Conservation (phyloP, 1,284 basidiomycete species). For the Moesziomyces aphidis region DNA sequence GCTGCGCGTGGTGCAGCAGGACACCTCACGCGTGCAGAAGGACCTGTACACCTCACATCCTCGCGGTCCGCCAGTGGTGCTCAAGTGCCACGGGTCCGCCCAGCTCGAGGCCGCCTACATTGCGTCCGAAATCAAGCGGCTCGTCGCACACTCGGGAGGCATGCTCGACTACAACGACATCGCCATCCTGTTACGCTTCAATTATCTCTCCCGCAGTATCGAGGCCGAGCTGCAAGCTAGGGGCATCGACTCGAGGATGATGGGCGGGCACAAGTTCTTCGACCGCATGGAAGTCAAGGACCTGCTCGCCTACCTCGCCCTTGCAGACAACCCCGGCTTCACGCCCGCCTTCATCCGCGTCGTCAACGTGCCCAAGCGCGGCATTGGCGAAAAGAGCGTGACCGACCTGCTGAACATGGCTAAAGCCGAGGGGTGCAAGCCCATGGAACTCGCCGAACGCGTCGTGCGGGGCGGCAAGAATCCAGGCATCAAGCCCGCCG, state of each 20-base stretch:
- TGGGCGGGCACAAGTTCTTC: conserved; percentile 88
- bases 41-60: conserved; percentile 81
- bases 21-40: conserved; percentile 79
- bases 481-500: conserved; percentile 76
- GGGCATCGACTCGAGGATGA: conserved; percentile 80
- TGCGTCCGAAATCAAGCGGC: conserved; percentile 81
- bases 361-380: conserved; percentile 80
- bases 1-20: conserved; percentile 83
- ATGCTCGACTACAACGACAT: conserved; percentile 70
- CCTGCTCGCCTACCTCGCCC: conserved; percentile 77
- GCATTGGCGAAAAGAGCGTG: conserved; percentile 85
- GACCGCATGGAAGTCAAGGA: conserved; percentile 83
- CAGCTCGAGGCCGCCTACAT: conserved; percentile 70
- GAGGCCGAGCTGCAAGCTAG: conserved; percentile 83
- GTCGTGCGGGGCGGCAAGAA: conserved; percentile 48
- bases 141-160: conserved; percentile 80
- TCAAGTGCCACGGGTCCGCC: conserved; percentile 37
- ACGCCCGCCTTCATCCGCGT: conserved; percentile 78
- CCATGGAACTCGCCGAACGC: conserved; percentile 72
- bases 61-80: conserved; percentile 71
- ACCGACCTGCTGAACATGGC: conserved; percentile 75
- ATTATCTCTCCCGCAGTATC: conserved; percentile 81
- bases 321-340: conserved; percentile 84
- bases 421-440: conserved; percentile 72
- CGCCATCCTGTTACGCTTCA: conserved; percentile 78